Conservation (phyloP, 495 filamentous ascomycete genomes). For the Podospora pseudocomata region DNA sequence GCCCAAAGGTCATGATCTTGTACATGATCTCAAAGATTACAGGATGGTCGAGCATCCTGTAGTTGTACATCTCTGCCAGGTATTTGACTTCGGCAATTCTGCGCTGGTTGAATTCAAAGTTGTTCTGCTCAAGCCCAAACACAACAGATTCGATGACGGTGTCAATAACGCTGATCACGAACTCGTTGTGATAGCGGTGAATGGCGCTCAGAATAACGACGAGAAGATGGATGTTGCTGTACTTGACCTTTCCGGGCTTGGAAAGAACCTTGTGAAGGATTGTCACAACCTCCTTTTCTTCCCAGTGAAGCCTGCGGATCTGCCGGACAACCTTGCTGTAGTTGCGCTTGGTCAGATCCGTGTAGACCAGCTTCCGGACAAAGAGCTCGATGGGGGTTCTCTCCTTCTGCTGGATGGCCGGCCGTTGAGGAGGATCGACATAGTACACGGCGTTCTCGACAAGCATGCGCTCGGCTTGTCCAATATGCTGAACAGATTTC, state of each 20-base stretch:
- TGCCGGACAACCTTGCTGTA: slow-evolving; percentile 90
- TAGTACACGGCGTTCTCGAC: slow-evolving; percentile 99
- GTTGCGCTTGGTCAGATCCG: slow-evolving; percentile 90
- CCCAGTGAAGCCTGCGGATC: slow-evolving; percentile 94
- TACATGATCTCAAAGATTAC: slow-evolving; percentile 96
- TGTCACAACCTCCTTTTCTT: slow-evolving; percentile 79
- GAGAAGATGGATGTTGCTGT: slow-evolving; percentile 92
- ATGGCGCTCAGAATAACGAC: slow-evolving; percentile 86
- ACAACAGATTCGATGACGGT: slow-evolving; percentile 84
- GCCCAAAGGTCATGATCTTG: slow-evolving; percentile 86
- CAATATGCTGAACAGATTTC: slow-evolving; percentile 91
- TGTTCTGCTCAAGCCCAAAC: slow-evolving; percentile 86
- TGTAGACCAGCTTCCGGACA: slow-evolving; percentile 83
- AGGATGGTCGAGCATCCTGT: slow-evolving; percentile 92
- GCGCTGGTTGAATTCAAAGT: slow-evolving; percentile 97
- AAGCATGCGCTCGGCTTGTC: slow-evolving; percentile 94
- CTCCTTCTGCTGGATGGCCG: slow-evolving; percentile 95
- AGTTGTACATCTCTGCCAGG: slow-evolving; percentile 95
- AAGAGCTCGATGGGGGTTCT: slow-evolving; percentile 89
- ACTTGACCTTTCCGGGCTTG: slow-evolving; percentile 95
- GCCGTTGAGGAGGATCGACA: slow-evolving; percentile 88
- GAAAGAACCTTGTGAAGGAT: slow-evolving; percentile 89
- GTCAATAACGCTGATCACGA: slow-evolving; percentile 83
- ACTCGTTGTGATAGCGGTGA: slow-evolving; percentile 87
- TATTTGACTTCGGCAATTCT: slow-evolving; percentile 96